Base-by-base conservation (phyloP, 345 rosid species). In the Hirschfeldia incana region DNA sequence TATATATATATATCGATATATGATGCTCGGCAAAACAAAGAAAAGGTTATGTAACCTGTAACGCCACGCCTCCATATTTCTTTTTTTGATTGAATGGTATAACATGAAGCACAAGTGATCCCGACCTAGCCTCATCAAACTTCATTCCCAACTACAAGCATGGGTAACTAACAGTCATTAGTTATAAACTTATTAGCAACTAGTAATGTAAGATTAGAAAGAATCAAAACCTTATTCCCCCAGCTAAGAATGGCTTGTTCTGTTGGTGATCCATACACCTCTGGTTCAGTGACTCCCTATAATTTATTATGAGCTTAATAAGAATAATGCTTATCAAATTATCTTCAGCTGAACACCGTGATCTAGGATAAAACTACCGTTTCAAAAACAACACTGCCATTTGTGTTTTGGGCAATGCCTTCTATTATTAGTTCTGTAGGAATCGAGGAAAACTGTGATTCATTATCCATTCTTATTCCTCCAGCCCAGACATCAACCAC, bases 51-150 rank as follows among this genome's bases (percentile, higher is more conserved):
- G 37, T 49, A 58, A 76, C 79, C 60, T 67, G 76, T 60, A 92
- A 27, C 8, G 97, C 98, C 85, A 92, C 94, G 71, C 97, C 97
- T 53, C 98, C 97, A 49, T 91, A 83, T 84, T 94, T 94, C 82
- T 94, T 92, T 81, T 90, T 93, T 4, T 97, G 93, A 81, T 88
- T 94, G 85, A 94, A 92, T 32, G 98, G 97, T 69, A 86, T 85
- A 77, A 83, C 88, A 79, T 89, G 92, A 65, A 85, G 86, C 67
- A 86, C 85, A 49, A 21, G 67, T 29, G 93, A 88, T 74, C 84
- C 84, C 64, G 91, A 86, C 83, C 90, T 89, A 21, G 79, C 73
- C 39, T 34, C 81, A 83, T 92, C 89, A 83, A 89, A 92, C 65
- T 87, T 75, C 98, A 92, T 89, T 26, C 97, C 97, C 86, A 90